Conservation (phyloP, 2,329 filamentous ascomycete genomes). For the Arthroderma uncinatum region DNA sequence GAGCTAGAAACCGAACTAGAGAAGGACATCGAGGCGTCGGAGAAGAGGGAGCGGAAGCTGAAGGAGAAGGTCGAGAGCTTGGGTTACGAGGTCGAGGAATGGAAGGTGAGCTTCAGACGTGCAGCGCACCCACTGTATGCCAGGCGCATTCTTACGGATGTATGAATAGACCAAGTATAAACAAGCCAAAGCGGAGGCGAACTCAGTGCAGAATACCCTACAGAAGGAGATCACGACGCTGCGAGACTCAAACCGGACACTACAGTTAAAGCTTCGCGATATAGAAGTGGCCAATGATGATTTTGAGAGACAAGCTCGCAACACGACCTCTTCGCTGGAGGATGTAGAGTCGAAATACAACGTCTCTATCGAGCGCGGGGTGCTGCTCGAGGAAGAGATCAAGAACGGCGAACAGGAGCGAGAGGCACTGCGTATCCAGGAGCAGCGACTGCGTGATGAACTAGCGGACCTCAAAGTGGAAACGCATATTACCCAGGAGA, state of each 20-base stretch:
- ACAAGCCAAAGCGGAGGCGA: slow-evolving; percentile 82
- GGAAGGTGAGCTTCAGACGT: slow-evolving; percentile 57
- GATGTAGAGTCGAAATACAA: slow-evolving; percentile 97
- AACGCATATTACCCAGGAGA: slow-evolving; percentile 86
- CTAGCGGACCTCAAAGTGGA: slow-evolving; percentile 89
- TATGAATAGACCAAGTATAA: slow-evolving; percentile 73
- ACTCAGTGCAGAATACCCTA: slow-evolving; percentile 67
- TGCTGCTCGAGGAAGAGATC: slow-evolving; percentile 92
- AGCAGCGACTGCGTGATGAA: slow-evolving; percentile 80
- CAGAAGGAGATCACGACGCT: slow-evolving; percentile 94
- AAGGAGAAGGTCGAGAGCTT: slow-evolving; percentile 78
- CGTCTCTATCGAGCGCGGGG: slow-evolving; percentile 77
- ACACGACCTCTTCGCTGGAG: slow-evolving; percentile 90
- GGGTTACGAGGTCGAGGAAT: slow-evolving; percentile 87
- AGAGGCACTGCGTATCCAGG: slow-evolving; percentile 77
- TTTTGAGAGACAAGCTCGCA: slow-evolving; percentile 89
- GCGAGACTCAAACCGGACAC: slow-evolving; percentile 67
- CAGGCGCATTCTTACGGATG: background rate
- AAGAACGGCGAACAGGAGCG: slow-evolving; percentile 84
- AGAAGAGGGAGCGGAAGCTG: slow-evolving; percentile 78
- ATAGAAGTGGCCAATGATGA: slow-evolving; percentile 98
- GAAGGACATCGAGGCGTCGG: slow-evolving; percentile 88
- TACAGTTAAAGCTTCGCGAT: slow-evolving; percentile 77
- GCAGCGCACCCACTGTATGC: background rate
- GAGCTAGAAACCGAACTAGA: slow-evolving; percentile 91